Conservation (phyloP, 2,329 filamentous ascomycete species). For the Fusarium robinianum region DNA sequence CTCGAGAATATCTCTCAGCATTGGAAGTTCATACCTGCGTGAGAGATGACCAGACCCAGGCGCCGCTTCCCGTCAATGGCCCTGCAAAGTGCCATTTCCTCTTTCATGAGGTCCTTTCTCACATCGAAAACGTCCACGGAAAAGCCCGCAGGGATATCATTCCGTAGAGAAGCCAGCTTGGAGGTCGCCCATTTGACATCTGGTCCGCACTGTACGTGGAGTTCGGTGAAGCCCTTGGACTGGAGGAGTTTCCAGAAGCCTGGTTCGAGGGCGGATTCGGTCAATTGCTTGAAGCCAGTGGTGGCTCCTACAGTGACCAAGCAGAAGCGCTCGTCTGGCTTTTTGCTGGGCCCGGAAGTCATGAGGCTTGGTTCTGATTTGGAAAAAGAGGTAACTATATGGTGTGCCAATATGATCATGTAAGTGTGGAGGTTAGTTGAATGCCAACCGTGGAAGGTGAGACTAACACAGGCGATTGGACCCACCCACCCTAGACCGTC, state of each 20-base stretch:
- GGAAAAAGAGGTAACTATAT: too few species aligned
- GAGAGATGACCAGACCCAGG: slow-evolving; percentile 80
- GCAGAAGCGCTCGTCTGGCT: slow-evolving; percentile 58
- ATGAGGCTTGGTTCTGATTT: too few species aligned
- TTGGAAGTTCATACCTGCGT: slow-evolving; percentile 71
- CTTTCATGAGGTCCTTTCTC: slow-evolving; percentile 42
- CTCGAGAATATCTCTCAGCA: not conserved
- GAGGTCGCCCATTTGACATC: slow-evolving; percentile 52
- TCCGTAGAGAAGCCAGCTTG: slow-evolving; percentile 21
- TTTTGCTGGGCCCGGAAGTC: not conserved
- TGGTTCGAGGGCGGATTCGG: slow-evolving; percentile 65
- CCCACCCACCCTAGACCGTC: too few species aligned
- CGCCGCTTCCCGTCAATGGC: slow-evolving; percentile 49
- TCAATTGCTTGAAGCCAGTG: slow-evolving; percentile 75
- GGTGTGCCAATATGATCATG: too few species aligned
- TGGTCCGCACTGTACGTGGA: slow-evolving; percentile 81
- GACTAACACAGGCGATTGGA: too few species aligned
- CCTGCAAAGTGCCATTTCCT: slow-evolving; percentile 60
- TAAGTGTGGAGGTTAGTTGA: slow-evolving; percentile 20
- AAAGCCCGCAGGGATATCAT: slow-evolving; percentile 35
- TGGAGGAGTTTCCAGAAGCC: slow-evolving; percentile 66
- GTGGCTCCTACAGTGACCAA: slow-evolving; percentile 95
- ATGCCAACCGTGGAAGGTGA: slow-evolving; percentile 19
- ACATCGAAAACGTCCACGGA: slow-evolving; percentile 40
- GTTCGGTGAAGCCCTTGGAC: slow-evolving; percentile 66